phyloP scores from a whole-genome alignment of 75 land plant genomes.

The Cunninghamia lanceolata region DNA sequence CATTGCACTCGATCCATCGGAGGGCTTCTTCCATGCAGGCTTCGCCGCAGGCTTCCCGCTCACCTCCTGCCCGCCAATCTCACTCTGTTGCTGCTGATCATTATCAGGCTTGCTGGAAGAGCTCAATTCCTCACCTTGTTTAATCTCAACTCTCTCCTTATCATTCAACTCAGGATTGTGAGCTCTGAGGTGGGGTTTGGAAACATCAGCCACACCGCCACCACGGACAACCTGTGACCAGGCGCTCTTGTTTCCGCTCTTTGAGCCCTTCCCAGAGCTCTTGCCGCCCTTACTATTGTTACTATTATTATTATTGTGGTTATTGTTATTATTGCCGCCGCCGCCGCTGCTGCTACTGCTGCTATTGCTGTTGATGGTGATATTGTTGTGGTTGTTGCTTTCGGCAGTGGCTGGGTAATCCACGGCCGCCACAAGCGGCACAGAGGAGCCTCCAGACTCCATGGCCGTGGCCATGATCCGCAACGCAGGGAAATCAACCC shows the following conservation, averaged over 20 bases:
- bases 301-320: background rate
- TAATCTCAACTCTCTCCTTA: background rate
- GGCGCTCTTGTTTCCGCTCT: background rate
- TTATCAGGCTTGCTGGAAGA: background rate
- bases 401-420: background rate
- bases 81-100: background rate
- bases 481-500: background rate
- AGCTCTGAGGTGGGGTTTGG: background rate
- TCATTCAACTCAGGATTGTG: background rate
- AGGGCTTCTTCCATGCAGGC: conserved; percentile 8
- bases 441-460: conserved; percentile 1
- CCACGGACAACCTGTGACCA: conserved; percentile 4
- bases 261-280: background rate
- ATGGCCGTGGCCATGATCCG: conserved; percentile 7
- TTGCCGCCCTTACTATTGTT: background rate
- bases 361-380: background rate
- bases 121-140: background rate
- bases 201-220: background rate
- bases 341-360: background rate
- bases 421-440: background rate
- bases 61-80: background rate
- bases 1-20: background rate
- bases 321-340: background rate
- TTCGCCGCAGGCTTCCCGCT: background rate
- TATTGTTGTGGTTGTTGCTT: background rate